phyloP scores from a whole-genome alignment of 2,329 filamentous ascomycete species.

The Neofusicoccum laricinum region DNA sequence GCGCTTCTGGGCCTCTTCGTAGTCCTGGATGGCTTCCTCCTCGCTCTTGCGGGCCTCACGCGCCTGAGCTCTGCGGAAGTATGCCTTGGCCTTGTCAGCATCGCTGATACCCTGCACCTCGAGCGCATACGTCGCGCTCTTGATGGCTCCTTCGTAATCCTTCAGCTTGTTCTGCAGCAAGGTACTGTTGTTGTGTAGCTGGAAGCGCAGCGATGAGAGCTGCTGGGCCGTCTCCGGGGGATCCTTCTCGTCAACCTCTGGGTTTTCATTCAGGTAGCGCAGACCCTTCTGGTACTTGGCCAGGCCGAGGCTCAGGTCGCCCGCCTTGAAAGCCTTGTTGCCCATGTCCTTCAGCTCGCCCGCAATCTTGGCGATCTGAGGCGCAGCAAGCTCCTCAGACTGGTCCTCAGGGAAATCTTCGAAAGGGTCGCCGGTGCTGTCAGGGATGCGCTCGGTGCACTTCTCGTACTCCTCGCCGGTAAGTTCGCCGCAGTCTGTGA shows the following conservation, averaged over 20 bases:
- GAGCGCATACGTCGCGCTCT: constrained; percentile 70
- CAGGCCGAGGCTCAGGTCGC: constrained; percentile 67
- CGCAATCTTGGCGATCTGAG: constrained; percentile 73
- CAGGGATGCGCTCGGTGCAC: constrained; percentile 66
- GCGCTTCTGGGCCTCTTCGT: constrained; percentile 44
- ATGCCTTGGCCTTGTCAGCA: constrained; percentile 82
- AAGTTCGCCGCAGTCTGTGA: constrained; percentile 78
- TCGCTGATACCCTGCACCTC: constrained; percentile 62
- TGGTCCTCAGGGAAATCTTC: constrained; percentile 95
- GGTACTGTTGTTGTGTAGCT: constrained; percentile 83
- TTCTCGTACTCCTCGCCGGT: constrained; percentile 65
- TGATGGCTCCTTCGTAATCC: constrained; percentile 66
- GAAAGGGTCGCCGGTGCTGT: constrained; percentile 83
- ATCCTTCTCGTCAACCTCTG: constrained; percentile 65
- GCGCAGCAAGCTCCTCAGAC: constrained; percentile 61
- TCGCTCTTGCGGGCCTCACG: constrained; percentile 76
- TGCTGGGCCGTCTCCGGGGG: constrained; percentile 52
- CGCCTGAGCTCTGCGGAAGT: constrained; percentile 80
- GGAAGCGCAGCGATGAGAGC: constrained; percentile 74
- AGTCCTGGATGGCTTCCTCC: constrained; percentile 61
- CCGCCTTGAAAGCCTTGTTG: constrained; percentile 85
- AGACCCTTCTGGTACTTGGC: constrained; percentile 94
- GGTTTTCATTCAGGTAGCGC: constrained; percentile 84
- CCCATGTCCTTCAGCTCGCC: constrained; percentile 85
- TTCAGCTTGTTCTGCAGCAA: constrained; percentile 80